Conservation (phyloP, 1,284 basidiomycete genomes). For the Golubevia pallescens region DNA sequence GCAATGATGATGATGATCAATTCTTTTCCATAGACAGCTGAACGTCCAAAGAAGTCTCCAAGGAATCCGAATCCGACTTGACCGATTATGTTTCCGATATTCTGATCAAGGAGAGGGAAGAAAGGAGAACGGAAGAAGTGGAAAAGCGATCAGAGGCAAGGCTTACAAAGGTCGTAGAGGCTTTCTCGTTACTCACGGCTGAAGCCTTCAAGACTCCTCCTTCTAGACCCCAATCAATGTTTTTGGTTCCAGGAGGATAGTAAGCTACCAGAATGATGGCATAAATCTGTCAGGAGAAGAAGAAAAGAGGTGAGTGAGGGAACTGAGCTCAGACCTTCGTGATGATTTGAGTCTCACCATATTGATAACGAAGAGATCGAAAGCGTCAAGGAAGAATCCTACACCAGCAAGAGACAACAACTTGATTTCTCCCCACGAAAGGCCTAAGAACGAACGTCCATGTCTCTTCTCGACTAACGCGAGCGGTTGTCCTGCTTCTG, state of each 20-base stretch:
- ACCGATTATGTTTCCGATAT: constrained; percentile 56
- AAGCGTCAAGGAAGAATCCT: constrained; percentile 58
- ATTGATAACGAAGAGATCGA: constrained; percentile 61
- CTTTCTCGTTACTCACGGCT: no score
- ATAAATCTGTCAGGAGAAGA: constrained; percentile 22
- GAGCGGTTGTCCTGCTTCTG: constrained; percentile 27
- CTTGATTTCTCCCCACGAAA: constrained; percentile 52
- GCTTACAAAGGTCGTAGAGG: no score
- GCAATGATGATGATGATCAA: constrained; percentile 50
- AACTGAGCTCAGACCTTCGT: no score
- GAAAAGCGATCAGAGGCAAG: no score
- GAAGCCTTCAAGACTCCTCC: constrained; percentile 58
- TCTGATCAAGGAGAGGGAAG: no score
- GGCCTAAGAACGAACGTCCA: constrained; percentile 31
- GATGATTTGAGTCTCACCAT: no score
- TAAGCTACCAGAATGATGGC: constrained; percentile 51
- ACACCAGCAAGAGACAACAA: constrained; percentile 55
- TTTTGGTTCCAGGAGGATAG: constrained; percentile 20
- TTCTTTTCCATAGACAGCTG: constrained; percentile 54
- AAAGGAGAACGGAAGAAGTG: no score
- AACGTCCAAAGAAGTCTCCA: constrained; percentile 51
- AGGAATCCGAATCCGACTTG: constrained; percentile 55
- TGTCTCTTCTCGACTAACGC: constrained; percentile 44
- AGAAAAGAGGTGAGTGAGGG: no score
- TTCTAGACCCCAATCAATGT: constrained; percentile 55